A percentile compares a stretch with the other conserved stretches of the same genome.
phyloP scores from a whole-genome alignment of 176 grass and related monocot species.

The Alopecurus myosuroides region DNA sequence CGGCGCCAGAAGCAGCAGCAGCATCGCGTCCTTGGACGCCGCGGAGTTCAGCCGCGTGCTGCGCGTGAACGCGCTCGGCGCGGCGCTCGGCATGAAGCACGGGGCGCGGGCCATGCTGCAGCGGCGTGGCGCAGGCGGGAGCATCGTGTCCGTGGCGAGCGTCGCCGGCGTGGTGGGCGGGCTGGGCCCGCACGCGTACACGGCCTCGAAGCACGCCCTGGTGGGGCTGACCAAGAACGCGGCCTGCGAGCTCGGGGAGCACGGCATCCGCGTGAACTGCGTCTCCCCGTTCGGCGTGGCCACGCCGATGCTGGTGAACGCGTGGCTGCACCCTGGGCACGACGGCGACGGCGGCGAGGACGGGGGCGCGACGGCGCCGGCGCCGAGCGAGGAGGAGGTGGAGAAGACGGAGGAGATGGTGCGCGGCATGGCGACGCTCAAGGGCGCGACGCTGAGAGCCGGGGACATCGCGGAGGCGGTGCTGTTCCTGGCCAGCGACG shows the following conservation, averaged over 20 bases:
- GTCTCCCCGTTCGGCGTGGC: slow-evolving; percentile 43
- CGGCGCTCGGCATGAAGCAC: slow-evolving; percentile 46
- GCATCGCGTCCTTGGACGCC: slow-evolving; percentile 56
- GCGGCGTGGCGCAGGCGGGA: slow-evolving; percentile 5
- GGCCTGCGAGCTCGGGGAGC: slow-evolving; percentile 44
- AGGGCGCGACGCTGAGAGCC: slow-evolving; percentile 25
- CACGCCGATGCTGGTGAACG: slow-evolving; percentile 35
- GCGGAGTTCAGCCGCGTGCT: slow-evolving; percentile 71
- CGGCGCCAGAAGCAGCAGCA: slow-evolving; percentile 25
- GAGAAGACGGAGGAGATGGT: slow-evolving; percentile 31
- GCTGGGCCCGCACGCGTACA: slow-evolving; percentile 45
- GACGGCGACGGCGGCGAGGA: background rate
- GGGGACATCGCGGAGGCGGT: slow-evolving; percentile 43
- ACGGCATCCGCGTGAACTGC: slow-evolving; percentile 52
- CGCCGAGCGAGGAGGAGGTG: slow-evolving; percentile 8
- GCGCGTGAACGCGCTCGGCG: slow-evolving; percentile 31
- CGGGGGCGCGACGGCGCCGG: background rate
- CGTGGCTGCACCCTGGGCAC: background rate
- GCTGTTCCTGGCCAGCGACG: slow-evolving; percentile 49
- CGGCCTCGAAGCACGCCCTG: slow-evolving; percentile 34
- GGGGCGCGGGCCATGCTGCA: slow-evolving; percentile 45
- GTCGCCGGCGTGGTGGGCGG: slow-evolving; percentile 34
- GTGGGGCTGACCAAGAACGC: slow-evolving; percentile 47
- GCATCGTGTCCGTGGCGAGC: slow-evolving; percentile 51
- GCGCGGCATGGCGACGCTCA: slow-evolving; percentile 24